Evolutionary conservation across 306 rosid species (phyloP), one percentile per base, ranked within the genome.

Genomic region (Cucumis hystrix): DNA sequence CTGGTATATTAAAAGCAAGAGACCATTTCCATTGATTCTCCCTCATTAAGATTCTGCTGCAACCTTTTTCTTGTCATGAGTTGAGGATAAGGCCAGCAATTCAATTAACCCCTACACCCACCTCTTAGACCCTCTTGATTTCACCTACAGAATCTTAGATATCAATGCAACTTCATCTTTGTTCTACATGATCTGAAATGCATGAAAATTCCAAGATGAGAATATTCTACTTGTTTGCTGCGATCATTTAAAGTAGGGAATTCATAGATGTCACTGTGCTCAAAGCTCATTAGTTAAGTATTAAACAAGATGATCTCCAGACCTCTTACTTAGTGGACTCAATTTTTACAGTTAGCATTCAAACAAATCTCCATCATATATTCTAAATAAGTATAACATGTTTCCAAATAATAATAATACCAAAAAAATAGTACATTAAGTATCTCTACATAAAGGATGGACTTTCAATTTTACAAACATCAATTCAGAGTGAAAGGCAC

Each of bases 141-240:
- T 75, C 67, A 59, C 68, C 79, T 76, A 76, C 10, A 59, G 80
- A 77, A 77, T 77, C 73, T 77, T 45, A 47, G 80, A 51, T 66
- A 64, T 76, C 54, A 55, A 70, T 79, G 83, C 83, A 82, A 77
- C 83, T 63, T 62, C 64, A 57, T 45, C 62, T 81, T 58, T 64
- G 74, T 82, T 82, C 79, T 56, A 33, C 76, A 69, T 79, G 83
- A 81, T 82, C 75, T 79, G 30, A 66, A 30, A 63, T 35, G 45
- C 73, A 52, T 47, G 47, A 62, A 80, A 75, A 84, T 81, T 62
- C 61, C 55, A 71, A 79, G 77, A 35, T 62, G 82, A 77, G 83
- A 79, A 85, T 80, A 81, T 74, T 76, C 73, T 66, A 51, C 77
- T 8, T 10, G 70, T 73, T 73, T 28, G 60, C 47, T 63, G 74